phyloP scores from a whole-genome alignment of 768 basidiomycete species.

The Megacollybia marginata region DNA sequence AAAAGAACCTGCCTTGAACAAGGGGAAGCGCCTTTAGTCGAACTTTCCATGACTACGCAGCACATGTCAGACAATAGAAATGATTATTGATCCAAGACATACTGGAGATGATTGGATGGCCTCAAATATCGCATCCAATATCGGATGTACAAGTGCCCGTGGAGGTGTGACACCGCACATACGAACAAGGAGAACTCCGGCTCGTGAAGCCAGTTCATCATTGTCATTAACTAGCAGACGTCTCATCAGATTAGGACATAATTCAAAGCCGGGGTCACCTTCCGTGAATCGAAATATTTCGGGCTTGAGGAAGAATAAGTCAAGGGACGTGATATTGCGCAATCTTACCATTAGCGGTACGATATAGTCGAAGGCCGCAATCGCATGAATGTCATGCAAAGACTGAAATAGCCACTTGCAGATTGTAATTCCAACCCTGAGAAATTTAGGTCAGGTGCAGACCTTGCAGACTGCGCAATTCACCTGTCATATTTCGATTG shows the following conservation, averaged over 20 bases:
- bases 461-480: constrained; percentile 8
- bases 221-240: constrained; percentile 56
- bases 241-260: too few relatives aligned
- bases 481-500: constrained; percentile 83
- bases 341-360: constrained; percentile 66
- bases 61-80: constrained; percentile 4
- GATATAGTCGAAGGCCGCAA: constrained; percentile 73
- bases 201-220: constrained; percentile 57
- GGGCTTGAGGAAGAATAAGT: constrained; percentile 35
- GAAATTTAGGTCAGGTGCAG: not conserved
- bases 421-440: constrained; percentile 56
- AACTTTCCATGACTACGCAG: constrained; percentile 73
- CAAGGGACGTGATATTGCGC: constrained; percentile 1
- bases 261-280: constrained; percentile 24
- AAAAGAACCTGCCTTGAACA: constrained; percentile 50
- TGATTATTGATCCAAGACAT: constrained; percentile 15
- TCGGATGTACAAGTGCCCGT: constrained; percentile 52
- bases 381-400: constrained; percentile 71
- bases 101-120: constrained; percentile 75
- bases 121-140: constrained; percentile 67
- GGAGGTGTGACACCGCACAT: constrained; percentile 86
- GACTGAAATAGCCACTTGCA: constrained; percentile 76
- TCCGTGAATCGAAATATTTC: constrained; percentile 74
- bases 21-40: constrained; percentile 81
- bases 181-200: constrained; percentile 65